A percentile compares a stretch with the other conserved stretches of the same genome.
Evolutionary conservation across 129 eudicot species (phyloP).

Genomic region (Gnaphalium uliginosum): DNA sequence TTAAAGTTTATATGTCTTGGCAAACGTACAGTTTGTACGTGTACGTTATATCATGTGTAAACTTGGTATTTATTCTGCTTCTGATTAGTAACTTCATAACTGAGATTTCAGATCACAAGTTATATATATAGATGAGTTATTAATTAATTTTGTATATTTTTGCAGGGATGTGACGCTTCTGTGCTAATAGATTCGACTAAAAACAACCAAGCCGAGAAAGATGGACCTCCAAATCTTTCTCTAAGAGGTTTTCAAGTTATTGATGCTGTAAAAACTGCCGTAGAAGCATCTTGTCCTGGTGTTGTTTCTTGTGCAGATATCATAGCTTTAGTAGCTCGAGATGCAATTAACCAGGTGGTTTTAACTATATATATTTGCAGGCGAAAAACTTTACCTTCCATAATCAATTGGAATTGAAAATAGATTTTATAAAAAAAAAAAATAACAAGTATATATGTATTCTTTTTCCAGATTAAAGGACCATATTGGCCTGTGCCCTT

Average conservation of each 20-base stretch:
- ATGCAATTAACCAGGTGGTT: conserved; percentile 36
- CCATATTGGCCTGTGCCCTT: conserved; percentile 57
- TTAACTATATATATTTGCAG: too few relatives aligned
- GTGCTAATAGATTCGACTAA: conserved; percentile 53
- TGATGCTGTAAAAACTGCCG: conserved; percentile 61
- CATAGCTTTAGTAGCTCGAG: conserved; percentile 69
- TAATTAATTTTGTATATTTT: neutral
- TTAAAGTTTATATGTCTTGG: neutral
- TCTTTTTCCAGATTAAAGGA: conserved; percentile 42
- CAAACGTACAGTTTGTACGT: too few relatives aligned
- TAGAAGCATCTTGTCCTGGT: conserved; percentile 64
- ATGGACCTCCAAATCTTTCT: conserved; percentile 46
- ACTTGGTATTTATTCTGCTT: too few relatives aligned
- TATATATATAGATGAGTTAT: neutral
- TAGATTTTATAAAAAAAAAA: too few relatives aligned
- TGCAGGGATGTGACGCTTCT: conserved; percentile 84
- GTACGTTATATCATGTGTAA: too few relatives aligned
- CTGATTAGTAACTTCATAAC: neutral
- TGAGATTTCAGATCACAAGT: neutral
- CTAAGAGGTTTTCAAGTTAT: conserved; percentile 63
- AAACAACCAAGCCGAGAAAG: conserved; percentile 54
- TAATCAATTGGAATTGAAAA: too few relatives aligned
- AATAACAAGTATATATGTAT: neutral
- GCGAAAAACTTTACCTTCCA: too few relatives aligned
- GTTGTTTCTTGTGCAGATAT: conserved; percentile 85